phyloP scores from a whole-genome alignment of 177 flowering plant species.

The Telopea speciosissima region DNA sequence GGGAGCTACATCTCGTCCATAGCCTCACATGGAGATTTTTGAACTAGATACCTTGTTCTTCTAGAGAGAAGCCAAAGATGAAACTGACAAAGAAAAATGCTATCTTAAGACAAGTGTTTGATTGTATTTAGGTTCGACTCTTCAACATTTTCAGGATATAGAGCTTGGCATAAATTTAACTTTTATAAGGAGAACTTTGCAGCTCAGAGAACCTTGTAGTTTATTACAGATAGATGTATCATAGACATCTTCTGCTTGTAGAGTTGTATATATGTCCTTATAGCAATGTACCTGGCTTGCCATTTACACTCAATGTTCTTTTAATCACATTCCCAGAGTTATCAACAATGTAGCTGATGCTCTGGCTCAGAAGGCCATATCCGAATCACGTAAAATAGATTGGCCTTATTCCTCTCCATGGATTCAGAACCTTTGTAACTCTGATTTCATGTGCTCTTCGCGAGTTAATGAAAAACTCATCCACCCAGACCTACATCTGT shows the following conservation, averaged over 20 bases:
- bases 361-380: no score
- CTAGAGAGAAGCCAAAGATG: background rate
- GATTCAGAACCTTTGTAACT: no score
- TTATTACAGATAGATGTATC: background rate
- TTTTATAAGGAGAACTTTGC: background rate
- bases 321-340: no score
- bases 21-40: no score
- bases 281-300: no score
- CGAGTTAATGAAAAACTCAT: no score
- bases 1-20: background rate
- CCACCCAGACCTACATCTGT: background rate
- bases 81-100: background rate
- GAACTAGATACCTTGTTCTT: background rate
- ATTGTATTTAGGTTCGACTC: background rate
- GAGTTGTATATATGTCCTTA: background rate
- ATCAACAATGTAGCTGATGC: no score
- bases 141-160: background rate
- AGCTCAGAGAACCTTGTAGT: background rate
- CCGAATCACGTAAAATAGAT: no score
- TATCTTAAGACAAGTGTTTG: no score
- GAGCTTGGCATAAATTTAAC: background rate
- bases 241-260: background rate
- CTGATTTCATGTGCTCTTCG: no score
- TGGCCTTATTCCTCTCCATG: no score
- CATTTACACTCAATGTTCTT: no score